These are phyloP conservation scores for Raffaelea arxii DNA, from an alignment of 2,329 filamentous ascomycete species.

Conservation along the genomic window DNA sequence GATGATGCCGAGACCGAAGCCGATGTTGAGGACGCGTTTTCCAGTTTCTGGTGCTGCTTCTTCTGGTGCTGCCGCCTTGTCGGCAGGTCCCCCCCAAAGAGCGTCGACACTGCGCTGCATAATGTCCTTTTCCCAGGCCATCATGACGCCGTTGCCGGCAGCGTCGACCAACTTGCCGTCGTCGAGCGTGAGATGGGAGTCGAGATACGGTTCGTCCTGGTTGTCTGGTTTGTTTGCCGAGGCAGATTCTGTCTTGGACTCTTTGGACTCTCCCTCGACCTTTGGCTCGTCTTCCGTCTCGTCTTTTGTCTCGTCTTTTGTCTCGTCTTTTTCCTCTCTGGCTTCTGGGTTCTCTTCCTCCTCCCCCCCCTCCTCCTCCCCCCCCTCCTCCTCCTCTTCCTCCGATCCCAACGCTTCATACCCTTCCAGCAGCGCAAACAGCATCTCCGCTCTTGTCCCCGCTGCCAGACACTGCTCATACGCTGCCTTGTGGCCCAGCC, in stretches of 20 bases:
- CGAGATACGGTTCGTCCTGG: slow-evolving; percentile 54
- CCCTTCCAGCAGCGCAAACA: slow-evolving; percentile 71
- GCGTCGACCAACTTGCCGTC: slow-evolving; percentile 61
- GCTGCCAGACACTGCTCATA: slow-evolving; percentile 83
- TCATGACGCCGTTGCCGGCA: slow-evolving; percentile 80
- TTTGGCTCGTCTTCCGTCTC: slow-evolving; percentile 17
- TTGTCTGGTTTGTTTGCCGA: slow-evolving; percentile 35
- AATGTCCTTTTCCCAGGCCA: slow-evolving; percentile 83
- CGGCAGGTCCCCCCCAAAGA: slow-evolving; percentile 43
- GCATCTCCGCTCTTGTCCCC: slow-evolving; percentile 79
- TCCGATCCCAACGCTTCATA: slow-evolving; percentile 64
- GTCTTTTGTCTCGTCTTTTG: slow-evolving; percentile 14
- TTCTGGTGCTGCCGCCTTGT: slow-evolving; percentile 11
- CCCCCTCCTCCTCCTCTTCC: slow-evolving; percentile 37
- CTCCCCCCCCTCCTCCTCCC: slow-evolving; percentile 27
- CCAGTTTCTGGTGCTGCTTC: slow-evolving; percentile 25
- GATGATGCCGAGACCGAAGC: slow-evolving; percentile 86
- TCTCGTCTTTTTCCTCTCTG: slow-evolving; percentile 7
- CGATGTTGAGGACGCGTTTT: slow-evolving; percentile 70
- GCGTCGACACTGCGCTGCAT: slow-evolving; percentile 69
- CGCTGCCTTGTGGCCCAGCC: slow-evolving; percentile 57
- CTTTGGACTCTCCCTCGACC: too few relatives aligned
- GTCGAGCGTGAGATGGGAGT: slow-evolving; percentile 54
- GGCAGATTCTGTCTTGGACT: slow-evolving; percentile 19
- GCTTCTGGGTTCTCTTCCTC: slow-evolving; percentile 18